Base-by-base conservation (phyloP, 2,329 filamentous ascomycete species). In the Aspergillus tubingensis region DNA sequence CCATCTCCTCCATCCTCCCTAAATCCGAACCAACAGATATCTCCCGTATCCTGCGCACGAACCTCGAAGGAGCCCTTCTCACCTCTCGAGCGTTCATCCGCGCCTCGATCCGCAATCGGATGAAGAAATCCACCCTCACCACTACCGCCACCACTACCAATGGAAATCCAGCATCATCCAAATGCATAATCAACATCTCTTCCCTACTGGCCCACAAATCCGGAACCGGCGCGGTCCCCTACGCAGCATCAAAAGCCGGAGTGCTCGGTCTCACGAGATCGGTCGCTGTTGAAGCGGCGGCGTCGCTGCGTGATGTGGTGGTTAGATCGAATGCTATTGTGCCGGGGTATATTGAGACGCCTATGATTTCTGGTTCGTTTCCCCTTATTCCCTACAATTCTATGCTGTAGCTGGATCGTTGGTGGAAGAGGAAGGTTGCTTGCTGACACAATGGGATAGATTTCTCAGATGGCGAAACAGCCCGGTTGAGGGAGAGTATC, bases 181-280 rank as follows among this genome's bases (percentile, higher is more conserved):
- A 90, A 57, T 91, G 86, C 70, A 92, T 96, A 62, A 88, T 96
- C 74, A 96, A 96, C 70, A 80, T 96, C 21, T 88, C 90, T 0
- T 94, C 90, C 51, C 79, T 96, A 30, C 83, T 96, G 49, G 92
- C 87, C 0, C 71, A 83, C 1, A 88, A 88, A 60, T 89, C 87
- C 0, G 90, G 88, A 0, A 80, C 80, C 2, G 92, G 92, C 6
- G 87, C 89, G 11, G 85, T 88, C 4, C 85, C 87, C 0, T 95
- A 95, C 72, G 88, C 89, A 5, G 90, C 91, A 7, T 88, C 88
- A 47, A 96, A 96, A 73, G 91, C 92, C 5, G 92, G 91, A 2
- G 78, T 96, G 1, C 74, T 95, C 15, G 90, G 90, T 83, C 62
- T 80, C 15, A 79, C 74, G 8, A 67, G 74, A 8, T 72, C 76